Evolutionary conservation across 768 basidiomycete species (phyloP).

Genomic region (Boletus patriciae): DNA sequence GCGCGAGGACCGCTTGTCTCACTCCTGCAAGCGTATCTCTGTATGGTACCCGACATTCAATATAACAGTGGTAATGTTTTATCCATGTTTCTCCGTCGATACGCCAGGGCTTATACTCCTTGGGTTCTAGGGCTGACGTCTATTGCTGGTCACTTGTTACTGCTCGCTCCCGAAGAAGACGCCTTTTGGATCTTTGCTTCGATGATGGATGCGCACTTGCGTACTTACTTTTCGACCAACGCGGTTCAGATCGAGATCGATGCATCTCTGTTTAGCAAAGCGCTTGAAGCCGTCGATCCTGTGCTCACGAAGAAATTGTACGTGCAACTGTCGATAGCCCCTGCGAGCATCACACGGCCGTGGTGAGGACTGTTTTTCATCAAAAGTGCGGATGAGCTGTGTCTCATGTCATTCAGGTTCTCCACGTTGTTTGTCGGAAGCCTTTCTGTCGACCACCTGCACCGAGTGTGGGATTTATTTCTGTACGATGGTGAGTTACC

Average conservation of each 20-base stretch:
- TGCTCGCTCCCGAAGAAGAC: conserved; percentile 82
- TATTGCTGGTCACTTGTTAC: conserved; percentile 69
- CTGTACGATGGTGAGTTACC: conserved; percentile 65
- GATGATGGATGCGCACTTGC: conserved; percentile 81
- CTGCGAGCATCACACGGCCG: conserved; percentile 55
- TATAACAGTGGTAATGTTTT: conserved; percentile 57
- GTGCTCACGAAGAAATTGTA: conserved; percentile 65
- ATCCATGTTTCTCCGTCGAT: background rate
- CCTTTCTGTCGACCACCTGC: conserved; percentile 62
- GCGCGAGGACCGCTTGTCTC: conserved; percentile 56
- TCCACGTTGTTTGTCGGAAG: conserved; percentile 66
- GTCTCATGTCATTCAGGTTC: conserved; percentile 50
- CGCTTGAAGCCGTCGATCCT: conserved; percentile 63
- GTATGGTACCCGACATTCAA: conserved; percentile 81
- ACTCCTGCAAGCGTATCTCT: conserved; percentile 69
- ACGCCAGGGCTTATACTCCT: background rate
- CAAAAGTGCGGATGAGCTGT: background rate
- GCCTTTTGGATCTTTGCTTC: conserved; percentile 91
- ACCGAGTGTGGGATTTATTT: conserved; percentile 82
- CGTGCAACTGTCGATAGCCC: conserved; percentile 59
- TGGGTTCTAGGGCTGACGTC: conserved; percentile 55
- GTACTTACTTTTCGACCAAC: conserved; percentile 67
- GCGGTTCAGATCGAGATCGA: conserved; percentile 74
- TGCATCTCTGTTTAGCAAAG: conserved; percentile 64
- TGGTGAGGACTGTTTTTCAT: conserved; percentile 46